These are phyloP conservation scores for Termitomyces sp. DNA, from an alignment of 768 basidiomycete species.

Conservation along the genomic window DNA sequence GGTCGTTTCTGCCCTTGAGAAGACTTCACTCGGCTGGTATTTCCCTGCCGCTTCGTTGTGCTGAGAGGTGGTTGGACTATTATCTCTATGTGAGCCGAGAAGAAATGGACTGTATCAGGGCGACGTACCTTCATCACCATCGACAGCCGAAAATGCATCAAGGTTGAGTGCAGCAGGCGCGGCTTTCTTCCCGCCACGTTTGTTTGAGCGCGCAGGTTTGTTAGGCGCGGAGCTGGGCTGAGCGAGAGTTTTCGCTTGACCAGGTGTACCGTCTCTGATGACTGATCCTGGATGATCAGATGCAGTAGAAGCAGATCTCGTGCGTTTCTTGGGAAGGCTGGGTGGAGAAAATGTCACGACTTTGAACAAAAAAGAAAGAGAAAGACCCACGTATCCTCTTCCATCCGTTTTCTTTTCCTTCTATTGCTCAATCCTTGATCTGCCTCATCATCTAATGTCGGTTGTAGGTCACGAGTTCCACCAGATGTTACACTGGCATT, in stretches of 20 bases:
- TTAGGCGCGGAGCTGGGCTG: conserved; percentile 25
- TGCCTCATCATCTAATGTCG: conserved; percentile 42
- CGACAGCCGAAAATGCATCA: conserved; percentile 30
- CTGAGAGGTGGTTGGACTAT: conserved; percentile 5
- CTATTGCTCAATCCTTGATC: conserved; percentile 35
- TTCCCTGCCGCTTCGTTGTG: conserved; percentile 29
- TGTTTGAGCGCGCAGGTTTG: conserved; percentile 30
- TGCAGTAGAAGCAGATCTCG: conserved; percentile 66
- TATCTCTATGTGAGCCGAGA: conserved; percentile 10
- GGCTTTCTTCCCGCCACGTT: conserved; percentile 40
- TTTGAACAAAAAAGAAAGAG: neutral
- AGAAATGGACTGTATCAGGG: neutral
- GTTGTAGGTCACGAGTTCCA: conserved; percentile 27
- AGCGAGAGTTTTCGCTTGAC: conserved; percentile 20
- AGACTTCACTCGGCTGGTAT: conserved; percentile 34
- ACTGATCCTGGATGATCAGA: conserved; percentile 50
- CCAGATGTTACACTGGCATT: conserved; percentile 25
- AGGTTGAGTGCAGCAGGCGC: conserved; percentile 17
- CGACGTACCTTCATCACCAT: conserved; percentile 61
- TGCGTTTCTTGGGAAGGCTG: conserved; percentile 61
- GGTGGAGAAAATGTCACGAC: neutral
- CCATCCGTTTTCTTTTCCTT: conserved; percentile 73
- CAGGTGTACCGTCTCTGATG: conserved; percentile 38
- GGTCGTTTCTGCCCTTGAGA: conserved; percentile 34
- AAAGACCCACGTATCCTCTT: conserved; percentile 59